Base-by-base conservation (phyloP, 1,284 basidiomycete genomes). In the Irpex rosettiformis region DNA sequence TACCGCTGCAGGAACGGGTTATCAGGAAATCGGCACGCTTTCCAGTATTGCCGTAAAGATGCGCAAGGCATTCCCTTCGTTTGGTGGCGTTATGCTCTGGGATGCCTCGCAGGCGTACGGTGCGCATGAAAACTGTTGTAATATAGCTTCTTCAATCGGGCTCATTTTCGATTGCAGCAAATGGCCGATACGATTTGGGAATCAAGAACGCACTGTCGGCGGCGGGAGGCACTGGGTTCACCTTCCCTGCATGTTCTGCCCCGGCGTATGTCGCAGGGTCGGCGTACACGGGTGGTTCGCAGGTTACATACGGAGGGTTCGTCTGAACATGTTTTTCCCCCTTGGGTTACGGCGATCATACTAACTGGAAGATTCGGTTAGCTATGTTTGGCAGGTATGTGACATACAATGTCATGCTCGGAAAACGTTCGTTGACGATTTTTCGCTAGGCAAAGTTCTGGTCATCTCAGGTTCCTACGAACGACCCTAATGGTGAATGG, bases 31-130 rank as follows among this genome's bases (percentile, higher is more conserved):
- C 48, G 66, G 61, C 24, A 81, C 78, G 7, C 72, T 89, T 52
- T 77, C 73, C 49, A 77, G 58, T 58, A 83, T 84, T 52, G 77
- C 84, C 18, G 72, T 73, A 21, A 69, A 77, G 61, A 87, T 84
- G 79, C 79, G 83, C 42, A 73, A 80, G 21, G 83, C 78, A 56
- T 89, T 87, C 73, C 83, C 86, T 13, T 85, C 83, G 1, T 89
- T 88, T 61, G 85, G 87, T 16, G 86, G 86, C 27, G 81, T 88
- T 16, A 89, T 88, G 85, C 67, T 89, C 49, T 89, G 86, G 86
- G 87, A 87, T 67, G 81, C 79, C 42, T 87, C 85, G 47, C 85
- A 88, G 69, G 86, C 86, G 11, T 86, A 82, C 62, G 79, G 84
- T 84, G 67, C 56, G 75, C 70, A 54, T 13, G 16, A 52, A n/a